A percentile compares a stretch with the other conserved stretches of the same genome.
phyloP scores from a whole-genome alignment of 257 asterid genomes.

The Craterostigma plantagineum region DNA sequence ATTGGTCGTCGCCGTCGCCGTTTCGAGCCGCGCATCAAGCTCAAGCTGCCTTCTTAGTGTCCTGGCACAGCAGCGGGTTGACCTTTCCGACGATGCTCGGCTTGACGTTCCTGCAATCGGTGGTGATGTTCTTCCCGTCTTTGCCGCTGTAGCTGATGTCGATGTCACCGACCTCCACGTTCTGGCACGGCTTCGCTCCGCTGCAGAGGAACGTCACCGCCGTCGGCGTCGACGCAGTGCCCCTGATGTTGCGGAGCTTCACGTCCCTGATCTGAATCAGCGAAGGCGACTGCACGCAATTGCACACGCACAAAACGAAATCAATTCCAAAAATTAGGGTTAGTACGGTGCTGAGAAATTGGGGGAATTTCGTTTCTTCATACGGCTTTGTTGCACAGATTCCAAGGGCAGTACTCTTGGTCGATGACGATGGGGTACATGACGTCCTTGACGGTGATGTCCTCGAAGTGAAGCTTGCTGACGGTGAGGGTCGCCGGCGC shows the following conservation, averaged over 20 bases:
- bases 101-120: conserved; percentile 23
- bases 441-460: conserved; percentile 16
- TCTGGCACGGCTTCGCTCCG: conserved; percentile 21
- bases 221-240: conserved; percentile 17
- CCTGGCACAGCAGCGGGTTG: conserved; percentile 13
- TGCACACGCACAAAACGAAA: conserved; percentile 1
- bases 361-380: too few relatives aligned
- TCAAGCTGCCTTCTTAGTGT: too few relatives aligned
- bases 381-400: conserved; percentile 16
- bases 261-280: conserved; percentile 12
- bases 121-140: conserved; percentile 11
- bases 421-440: conserved; percentile 23
- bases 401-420: conserved; percentile 30
- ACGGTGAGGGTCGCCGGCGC: conserved; percentile 15
- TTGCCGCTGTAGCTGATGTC: conserved; percentile 21
- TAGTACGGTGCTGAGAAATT: neutral
- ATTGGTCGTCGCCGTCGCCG: too few relatives aligned
- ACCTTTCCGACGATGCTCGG: conserved; percentile 22
- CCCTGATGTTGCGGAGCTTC: conserved; percentile 12
- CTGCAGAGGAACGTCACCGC: conserved; percentile 26
- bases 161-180: conserved; percentile 21
- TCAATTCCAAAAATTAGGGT: too few relatives aligned
- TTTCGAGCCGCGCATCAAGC: too few relatives aligned
- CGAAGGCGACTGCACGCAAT: conserved; percentile 12
- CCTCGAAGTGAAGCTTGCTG: conserved; percentile 13